Conservation (phyloP, 139 green algal species). For the Chlamydomonas sphaeroides region DNA sequence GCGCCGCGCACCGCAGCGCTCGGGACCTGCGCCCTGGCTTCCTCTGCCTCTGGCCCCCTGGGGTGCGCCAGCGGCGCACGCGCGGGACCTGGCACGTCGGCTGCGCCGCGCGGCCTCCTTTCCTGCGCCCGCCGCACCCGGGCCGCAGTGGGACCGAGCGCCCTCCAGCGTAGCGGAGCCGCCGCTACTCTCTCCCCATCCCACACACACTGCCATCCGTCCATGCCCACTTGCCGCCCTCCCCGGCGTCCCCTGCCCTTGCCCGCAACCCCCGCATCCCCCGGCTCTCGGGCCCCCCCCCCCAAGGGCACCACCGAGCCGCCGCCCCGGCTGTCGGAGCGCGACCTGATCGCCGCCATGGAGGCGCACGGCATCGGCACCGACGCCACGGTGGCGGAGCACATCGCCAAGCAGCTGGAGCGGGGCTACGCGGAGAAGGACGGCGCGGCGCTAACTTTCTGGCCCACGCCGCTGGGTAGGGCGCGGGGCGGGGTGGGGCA, state of each 20-base stretch:
- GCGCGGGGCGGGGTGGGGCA: constrained; percentile 33
- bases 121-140: no score
- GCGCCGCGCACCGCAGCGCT: no score
- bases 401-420: constrained; percentile 80
- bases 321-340: constrained; percentile 84
- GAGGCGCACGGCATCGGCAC: constrained; percentile 96
- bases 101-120: no score
- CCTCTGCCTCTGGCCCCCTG: no score
- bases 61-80: no score
- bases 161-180: no score
- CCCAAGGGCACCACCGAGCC: constrained; percentile 84
- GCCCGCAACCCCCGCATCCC: not conserved
- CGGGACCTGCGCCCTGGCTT: no score
- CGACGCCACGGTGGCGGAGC: constrained; percentile 93
- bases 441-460: constrained; percentile 71
- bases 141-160: no score
- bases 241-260: no score
- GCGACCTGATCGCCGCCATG: constrained; percentile 94
- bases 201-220: not conserved
- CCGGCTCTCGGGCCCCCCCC: not conserved
- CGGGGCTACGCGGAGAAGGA: constrained; percentile 89
- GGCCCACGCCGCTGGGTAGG: constrained; percentile 86
- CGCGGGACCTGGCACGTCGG: no score
- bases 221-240: no score
- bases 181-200: not conserved